A percentile compares a stretch with the other conserved stretches of the same genome.
These are phyloP conservation scores for Aspergillus intermedius DNA, from an alignment of 2,329 filamentous ascomycete species.

Conservation along the genomic window DNA sequence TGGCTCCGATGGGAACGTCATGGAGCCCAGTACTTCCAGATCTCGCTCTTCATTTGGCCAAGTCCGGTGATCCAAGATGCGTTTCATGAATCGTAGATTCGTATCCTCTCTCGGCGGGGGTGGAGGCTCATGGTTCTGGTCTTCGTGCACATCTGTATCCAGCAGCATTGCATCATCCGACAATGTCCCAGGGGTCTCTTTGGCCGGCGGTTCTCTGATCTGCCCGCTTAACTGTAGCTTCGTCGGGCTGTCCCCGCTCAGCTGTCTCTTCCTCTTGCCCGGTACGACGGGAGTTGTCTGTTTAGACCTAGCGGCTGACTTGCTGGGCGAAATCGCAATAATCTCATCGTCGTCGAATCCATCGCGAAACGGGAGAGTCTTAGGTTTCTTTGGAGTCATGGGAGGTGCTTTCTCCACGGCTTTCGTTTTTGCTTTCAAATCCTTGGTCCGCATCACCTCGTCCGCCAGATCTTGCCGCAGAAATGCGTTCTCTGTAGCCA, in stretches of 20 bases:
- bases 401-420: slow-evolving; percentile 33
- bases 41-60: slow-evolving; percentile 43
- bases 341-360: slow-evolving; percentile 60
- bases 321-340: slow-evolving; percentile 50
- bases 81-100: slow-evolving; percentile 43
- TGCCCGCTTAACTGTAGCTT: slow-evolving; percentile 37
- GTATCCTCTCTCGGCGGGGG: slow-evolving; percentile 17
- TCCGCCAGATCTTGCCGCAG: slow-evolving; percentile 55
- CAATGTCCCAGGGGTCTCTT: slow-evolving; percentile 22
- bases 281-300: slow-evolving; percentile 49
- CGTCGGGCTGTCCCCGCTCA: slow-evolving; percentile 48
- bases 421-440: slow-evolving; percentile 31
- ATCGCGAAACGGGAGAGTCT: slow-evolving; percentile 47
- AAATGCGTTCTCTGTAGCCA: slow-evolving; percentile 55
- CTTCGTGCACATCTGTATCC: slow-evolving; percentile 5
- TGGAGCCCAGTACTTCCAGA: slow-evolving; percentile 48
- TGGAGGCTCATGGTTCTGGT: slow-evolving; percentile 20
- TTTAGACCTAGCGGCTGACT: slow-evolving; percentile 41
- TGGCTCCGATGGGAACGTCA: slow-evolving; percentile 49
- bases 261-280: slow-evolving; percentile 53
- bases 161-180: slow-evolving; percentile 13
- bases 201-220: slow-evolving; percentile 14
- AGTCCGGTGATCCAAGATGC: slow-evolving; percentile 51
- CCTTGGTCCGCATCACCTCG: slow-evolving; percentile 45
- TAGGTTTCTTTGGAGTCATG: slow-evolving; percentile 47